A percentile compares a stretch with the other conserved stretches of the same genome.
These are phyloP conservation scores for Narthecium ossifragum DNA, from an alignment of 106 monocot genomes.

Conservation along the genomic window DNA sequence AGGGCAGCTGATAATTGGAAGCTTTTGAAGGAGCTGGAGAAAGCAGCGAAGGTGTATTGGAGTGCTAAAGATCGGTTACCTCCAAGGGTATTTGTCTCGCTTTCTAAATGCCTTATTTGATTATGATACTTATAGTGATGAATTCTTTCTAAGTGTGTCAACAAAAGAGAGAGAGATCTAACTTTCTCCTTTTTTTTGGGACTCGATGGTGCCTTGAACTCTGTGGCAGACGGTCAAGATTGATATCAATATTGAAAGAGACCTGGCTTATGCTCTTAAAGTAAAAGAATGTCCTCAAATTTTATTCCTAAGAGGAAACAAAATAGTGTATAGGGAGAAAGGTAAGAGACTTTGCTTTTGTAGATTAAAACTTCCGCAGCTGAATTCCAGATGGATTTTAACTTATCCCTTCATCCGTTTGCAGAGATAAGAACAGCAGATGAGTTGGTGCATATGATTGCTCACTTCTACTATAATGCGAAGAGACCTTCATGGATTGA, in stretches of 20 bases:
- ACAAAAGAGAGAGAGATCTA: no score
- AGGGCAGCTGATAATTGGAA: constrained; percentile 95
- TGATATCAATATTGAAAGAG: constrained; percentile 77
- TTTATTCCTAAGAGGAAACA: constrained; percentile 64
- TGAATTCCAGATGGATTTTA: neutral
- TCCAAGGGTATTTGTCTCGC: constrained; percentile 52
- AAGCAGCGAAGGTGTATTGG: constrained; percentile 93
- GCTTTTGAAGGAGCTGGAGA: constrained; percentile 78
- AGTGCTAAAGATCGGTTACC: constrained; percentile 83
- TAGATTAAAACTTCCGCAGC: neutral
- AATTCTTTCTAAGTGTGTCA: no score
- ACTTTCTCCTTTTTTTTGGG: no score
- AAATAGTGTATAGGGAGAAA: constrained; percentile 69
- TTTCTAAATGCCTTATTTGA: neutral
- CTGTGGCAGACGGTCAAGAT: constrained; percentile 58
- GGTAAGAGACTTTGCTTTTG: constrained; percentile 16
- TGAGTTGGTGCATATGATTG: constrained; percentile 74
- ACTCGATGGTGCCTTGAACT: neutral
- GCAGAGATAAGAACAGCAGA: constrained; percentile 60
- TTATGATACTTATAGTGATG: no score
- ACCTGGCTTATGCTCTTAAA: constrained; percentile 72
- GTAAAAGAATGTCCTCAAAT: constrained; percentile 62
- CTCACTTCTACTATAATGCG: constrained; percentile 80
- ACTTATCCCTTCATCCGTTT: neutral
- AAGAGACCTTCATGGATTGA: constrained; percentile 68